These are phyloP conservation scores for Fomitopsis betulina DNA, from an alignment of 1,284 basidiomycete species.

Conservation along the genomic window DNA sequence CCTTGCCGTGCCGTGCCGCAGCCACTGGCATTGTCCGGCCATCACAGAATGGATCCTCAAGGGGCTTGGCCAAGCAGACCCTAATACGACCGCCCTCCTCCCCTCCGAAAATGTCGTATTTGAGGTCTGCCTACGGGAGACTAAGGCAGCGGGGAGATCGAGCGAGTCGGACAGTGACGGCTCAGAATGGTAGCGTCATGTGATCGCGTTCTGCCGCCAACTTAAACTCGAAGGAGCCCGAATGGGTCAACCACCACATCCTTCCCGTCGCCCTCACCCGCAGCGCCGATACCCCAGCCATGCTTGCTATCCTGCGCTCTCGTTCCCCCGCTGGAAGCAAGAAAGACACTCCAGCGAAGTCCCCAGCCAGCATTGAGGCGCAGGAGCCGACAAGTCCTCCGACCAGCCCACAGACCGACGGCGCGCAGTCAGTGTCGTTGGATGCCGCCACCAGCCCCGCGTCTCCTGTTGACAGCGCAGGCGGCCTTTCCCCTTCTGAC, in stretches of 20 bases:
- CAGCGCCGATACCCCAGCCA: slow-evolving; percentile 1
- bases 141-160: too few relatives aligned
- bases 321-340: slow-evolving; percentile 1
- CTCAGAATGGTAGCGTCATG: background rate
- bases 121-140: too few relatives aligned
- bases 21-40: too few relatives aligned
- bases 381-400: background rate
- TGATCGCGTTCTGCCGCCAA: background rate
- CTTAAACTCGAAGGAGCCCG: background rate
- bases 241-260: background rate
- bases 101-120: too few relatives aligned
- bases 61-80: too few relatives aligned
- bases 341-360: background rate
- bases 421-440: background rate
- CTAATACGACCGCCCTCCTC: too few relatives aligned
- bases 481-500: background rate
- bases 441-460: slow-evolving; percentile 2
- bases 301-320: slow-evolving; percentile 3
- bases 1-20: too few relatives aligned
- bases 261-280: background rate
- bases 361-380: background rate
- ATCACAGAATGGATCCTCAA: too few relatives aligned
- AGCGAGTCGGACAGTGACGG: background rate
- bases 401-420: background rate
- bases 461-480: background rate